Base-by-base conservation (phyloP, 257 asterid species). In the Fraxinus quadrangulata region DNA sequence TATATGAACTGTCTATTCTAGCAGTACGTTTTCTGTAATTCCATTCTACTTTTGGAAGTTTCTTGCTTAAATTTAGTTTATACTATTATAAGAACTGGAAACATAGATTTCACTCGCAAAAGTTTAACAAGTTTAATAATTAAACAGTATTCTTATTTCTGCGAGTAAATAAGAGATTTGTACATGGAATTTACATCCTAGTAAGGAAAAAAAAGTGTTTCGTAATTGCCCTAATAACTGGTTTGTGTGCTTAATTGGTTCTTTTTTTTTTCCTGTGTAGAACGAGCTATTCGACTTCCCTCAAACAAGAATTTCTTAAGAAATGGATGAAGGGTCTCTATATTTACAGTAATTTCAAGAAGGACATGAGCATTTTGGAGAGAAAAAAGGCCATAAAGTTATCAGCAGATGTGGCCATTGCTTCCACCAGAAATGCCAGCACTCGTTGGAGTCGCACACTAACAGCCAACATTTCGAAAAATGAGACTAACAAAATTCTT, bases 321-420 rank as follows among this genome's bases (percentile, higher is more conserved):
- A 93, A 88, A 82, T 93, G 98, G 98, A 79, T 85, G 65, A 90
- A 88, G 85, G 96, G 97, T 24, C 87, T 93, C 24, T 82, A 82
- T 63, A 72, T 82, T 73, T 90, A 81, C 89, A 81, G 51, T 68
- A 51, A 54, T 6, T 68, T 80, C 69, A 93, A 85, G 63, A 81
- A 81, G 28, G 81, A 88, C 19, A 90, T 89, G 97, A 86, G 82
- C 76, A 49, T 85, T 54, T 56, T 76, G 19, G 95, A 93, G 17
- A 79, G 97, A 13, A 92, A 89, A 71, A 86, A 78, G 34, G 94
- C 91, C 66, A 93, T 93, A 19, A 93, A 91, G 69, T 39, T 85
- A 19, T 88, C 98, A 1, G 93, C 98, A 9, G 96, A 93, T 51
- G 74, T 90, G 54, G 98, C 98, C n/a, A 91, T 93, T 31, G 97